These are phyloP conservation scores for Neoascochyta sp. DNA, from an alignment of 2,329 filamentous ascomycete genomes.

Conservation along the genomic window DNA sequence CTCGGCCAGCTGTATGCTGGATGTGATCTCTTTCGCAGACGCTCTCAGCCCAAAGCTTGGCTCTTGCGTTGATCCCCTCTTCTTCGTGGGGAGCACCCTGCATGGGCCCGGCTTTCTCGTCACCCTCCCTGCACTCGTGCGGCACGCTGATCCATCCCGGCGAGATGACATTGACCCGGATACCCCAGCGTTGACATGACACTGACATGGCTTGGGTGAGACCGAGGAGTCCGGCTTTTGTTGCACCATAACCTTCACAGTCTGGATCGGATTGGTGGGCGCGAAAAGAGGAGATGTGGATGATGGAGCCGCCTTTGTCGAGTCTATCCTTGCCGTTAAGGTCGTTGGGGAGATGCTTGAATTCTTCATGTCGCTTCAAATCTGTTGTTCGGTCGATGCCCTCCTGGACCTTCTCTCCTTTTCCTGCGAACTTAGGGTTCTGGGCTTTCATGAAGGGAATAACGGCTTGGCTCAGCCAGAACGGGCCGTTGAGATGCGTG, in stretches of 20 bases:
- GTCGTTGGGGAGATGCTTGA: conserved; percentile 15
- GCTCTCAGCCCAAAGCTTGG: conserved; percentile 44
- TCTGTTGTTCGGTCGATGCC: conserved; percentile 15
- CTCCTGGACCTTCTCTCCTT: conserved; percentile 5
- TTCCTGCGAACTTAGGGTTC: conserved; percentile 8
- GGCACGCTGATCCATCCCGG: conserved; percentile 52
- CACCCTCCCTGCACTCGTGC: conserved; percentile 40
- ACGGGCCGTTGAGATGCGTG: conserved; percentile 20
- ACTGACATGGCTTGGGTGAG: conserved; percentile 49
- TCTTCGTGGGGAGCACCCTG: conserved; percentile 16
- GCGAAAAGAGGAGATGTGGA: conserved; percentile 51
- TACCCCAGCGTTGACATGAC: conserved; percentile 41
- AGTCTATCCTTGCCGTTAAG: conserved; percentile 20
- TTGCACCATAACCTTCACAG: conserved; percentile 49
- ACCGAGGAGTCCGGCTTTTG: conserved; percentile 50
- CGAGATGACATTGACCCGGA: conserved; percentile 48
- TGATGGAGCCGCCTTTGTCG: conserved; percentile 27
- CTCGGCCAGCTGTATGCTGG: conserved; percentile 50
- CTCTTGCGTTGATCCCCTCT: conserved; percentile 9
- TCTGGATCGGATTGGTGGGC: conserved; percentile 48
- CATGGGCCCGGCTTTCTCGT: conserved; percentile 35
- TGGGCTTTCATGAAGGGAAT: conserved; percentile 21
- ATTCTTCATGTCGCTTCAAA: conserved; percentile 19
- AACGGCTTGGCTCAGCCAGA: conserved; percentile 21
- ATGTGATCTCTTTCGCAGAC: conserved; percentile 44